Evolutionary conservation across 495 filamentous ascomycete genomes (phyloP), one percentile per base, ranked within the genome.

Genomic region (Aspergillus homomorphus): DNA sequence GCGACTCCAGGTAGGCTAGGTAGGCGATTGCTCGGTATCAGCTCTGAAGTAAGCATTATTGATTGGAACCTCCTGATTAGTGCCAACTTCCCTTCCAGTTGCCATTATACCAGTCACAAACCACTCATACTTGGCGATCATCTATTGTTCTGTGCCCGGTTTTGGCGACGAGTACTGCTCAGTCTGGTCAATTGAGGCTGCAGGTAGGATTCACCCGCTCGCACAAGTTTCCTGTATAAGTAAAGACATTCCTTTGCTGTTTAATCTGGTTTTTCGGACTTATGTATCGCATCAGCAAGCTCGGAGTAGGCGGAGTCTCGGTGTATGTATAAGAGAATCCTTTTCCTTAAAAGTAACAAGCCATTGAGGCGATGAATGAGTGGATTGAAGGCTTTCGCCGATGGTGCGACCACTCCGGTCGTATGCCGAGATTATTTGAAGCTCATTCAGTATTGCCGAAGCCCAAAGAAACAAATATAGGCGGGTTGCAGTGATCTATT

Each of bases 101-200:
- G 24, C 23, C n/a, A 51, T 18, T 51, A 10, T 51, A 51, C 48
- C 48, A 51, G 48, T 51, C 48, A 51, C 48, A 51, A 51, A 51
- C 48, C 16, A 51, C 8, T 51, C 24, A 16, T 20, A n/a, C 46
- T 26, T 26, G 46, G 46, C 7, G 46, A 50, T 30, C 48, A 51
- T 28, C 22, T 24, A 51, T 30, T 30, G 28, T n/a, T 46, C 19
- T 51, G 18, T 51, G 23, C 48, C 48, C 16, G 24, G 24, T 26
- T 51, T 28, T 18, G 7, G 33, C 4, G 12, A 38, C 33, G 2
- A 38, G 33, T 12, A 12, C 33, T 38, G 33, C 26, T 28, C 26
- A 28, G 26, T 28, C 26, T 4, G 26, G 26, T 28, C 26, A 28
- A 9, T 28, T n/a, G n/a, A n/a, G n/a, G n/a, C n/a, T n/a, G n/a